Conservation (phyloP, 2,329 filamentous ascomycete species). For the Pseudogymnoascus sp. region DNA sequence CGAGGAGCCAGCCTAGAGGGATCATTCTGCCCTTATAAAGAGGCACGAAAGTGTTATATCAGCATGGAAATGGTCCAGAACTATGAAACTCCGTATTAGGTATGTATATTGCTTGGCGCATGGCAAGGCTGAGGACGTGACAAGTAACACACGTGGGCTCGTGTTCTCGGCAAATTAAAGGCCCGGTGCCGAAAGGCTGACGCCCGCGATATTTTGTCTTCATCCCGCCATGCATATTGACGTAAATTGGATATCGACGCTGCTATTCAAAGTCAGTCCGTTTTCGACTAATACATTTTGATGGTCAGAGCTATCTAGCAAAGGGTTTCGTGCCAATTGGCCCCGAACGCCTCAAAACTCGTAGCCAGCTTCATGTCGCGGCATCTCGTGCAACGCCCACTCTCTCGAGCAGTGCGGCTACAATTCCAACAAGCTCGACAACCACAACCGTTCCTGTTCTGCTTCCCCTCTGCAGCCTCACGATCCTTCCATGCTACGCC, state of each 20-base stretch:
- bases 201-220: constrained; percentile 5
- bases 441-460: neutral
- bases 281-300: neutral
- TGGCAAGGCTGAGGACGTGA: constrained; percentile 6
- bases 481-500: constrained; percentile 4
- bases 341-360: neutral
- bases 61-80: constrained; percentile 6
- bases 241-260: neutral
- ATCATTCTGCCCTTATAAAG: constrained; percentile 5
- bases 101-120: constrained; percentile 1
- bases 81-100: neutral
- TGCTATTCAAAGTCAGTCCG: neutral
- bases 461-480: neutral
- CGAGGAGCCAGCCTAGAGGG: constrained; percentile 4
- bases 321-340: neutral
- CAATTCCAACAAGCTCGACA: neutral
- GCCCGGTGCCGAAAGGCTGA: neutral
- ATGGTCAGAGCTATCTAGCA: neutral
- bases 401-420: constrained; percentile 6
- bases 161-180: neutral
- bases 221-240: neutral
- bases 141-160: neutral
- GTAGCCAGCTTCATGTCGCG: neutral
- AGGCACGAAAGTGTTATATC: constrained; percentile 9
- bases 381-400: constrained; percentile 3